Evolutionary conservation across 257 asterid species (phyloP).

Genomic region (Lycium barbarum): DNA sequence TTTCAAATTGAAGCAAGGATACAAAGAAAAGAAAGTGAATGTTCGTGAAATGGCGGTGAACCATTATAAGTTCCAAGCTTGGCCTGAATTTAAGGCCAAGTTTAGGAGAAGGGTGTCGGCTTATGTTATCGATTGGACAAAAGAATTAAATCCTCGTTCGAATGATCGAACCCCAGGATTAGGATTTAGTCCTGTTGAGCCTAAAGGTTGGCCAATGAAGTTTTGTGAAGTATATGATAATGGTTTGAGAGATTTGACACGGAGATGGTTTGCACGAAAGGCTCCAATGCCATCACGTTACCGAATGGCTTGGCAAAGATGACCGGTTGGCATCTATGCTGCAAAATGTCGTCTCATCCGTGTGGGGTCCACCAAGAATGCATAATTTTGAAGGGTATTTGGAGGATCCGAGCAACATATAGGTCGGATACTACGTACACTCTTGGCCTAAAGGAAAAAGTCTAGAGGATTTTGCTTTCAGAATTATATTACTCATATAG

Average conservation of each 20-base stretch:
- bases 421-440: background rate
- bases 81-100: constrained; percentile 94
- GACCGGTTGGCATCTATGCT: background rate
- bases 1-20: constrained; percentile 57
- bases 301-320: constrained; percentile 65
- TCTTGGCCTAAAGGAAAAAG: background rate
- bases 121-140: constrained; percentile 84
- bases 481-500: background rate
- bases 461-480: background rate
- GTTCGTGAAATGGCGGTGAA: constrained; percentile 52
- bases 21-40: constrained; percentile 40
- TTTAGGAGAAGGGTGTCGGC: constrained; percentile 89
- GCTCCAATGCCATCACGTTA: constrained; percentile 38
- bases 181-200: constrained; percentile 68
- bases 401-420: background rate
- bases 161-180: constrained; percentile 86
- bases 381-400: background rate
- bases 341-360: background rate
- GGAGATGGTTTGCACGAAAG: constrained; percentile 63
- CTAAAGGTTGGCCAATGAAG: constrained; percentile 66
- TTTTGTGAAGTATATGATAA: constrained; percentile 74
- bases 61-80: constrained; percentile 90
- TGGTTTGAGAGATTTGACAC: constrained; percentile 56
- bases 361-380: background rate
- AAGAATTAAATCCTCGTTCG: constrained; percentile 61